Evolutionary conservation across 306 rosid genomes (phyloP).

Genomic region (Urtica urens): DNA sequence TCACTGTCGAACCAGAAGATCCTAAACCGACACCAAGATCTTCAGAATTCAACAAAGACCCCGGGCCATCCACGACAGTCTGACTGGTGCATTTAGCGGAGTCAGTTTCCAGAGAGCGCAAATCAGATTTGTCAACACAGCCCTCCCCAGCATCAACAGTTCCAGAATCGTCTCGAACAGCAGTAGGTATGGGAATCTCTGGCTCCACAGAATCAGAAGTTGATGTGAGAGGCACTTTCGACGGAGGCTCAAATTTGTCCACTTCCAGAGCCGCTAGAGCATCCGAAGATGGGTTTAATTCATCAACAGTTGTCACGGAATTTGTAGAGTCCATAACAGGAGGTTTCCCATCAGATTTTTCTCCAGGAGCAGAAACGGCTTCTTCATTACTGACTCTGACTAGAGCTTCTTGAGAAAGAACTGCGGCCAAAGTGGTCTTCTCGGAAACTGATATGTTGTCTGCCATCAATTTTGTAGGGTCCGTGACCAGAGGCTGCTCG

Average conservation of each 20-base stretch:
- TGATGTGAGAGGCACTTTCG: conserved; percentile 26
- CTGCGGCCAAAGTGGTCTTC: conserved; percentile 16
- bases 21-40: conserved; percentile 10
- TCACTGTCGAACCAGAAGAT: conserved; percentile 9
- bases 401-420: conserved; percentile 20
- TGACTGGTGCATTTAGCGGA: conserved; percentile 12
- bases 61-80: conserved; percentile 15
- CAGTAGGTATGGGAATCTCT: not conserved
- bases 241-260: conserved; percentile 22
- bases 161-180: conserved; percentile 9
- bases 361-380: conserved; percentile 18
- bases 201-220: conserved; percentile 8
- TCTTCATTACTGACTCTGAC: conserved; percentile 14
- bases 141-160: conserved; percentile 1
- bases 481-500: conserved; percentile 18
- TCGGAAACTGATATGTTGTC: conserved; percentile 16
- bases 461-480: conserved; percentile 11
- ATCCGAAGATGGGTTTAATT: conserved; percentile 22
- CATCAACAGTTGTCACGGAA: conserved; percentile 13
- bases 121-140: not conserved
- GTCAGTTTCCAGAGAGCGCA: conserved; percentile 10
- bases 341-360: conserved; percentile 18
- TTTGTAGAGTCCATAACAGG: conserved; percentile 18
- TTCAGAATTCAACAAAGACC: conserved; percentile 3
- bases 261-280: conserved; percentile 16